Percentiles rank a stretch among this genome's conserved stretches.
phyloP scores from a whole-genome alignment of 2,329 filamentous ascomycete species.

The Septoria petroselini region DNA sequence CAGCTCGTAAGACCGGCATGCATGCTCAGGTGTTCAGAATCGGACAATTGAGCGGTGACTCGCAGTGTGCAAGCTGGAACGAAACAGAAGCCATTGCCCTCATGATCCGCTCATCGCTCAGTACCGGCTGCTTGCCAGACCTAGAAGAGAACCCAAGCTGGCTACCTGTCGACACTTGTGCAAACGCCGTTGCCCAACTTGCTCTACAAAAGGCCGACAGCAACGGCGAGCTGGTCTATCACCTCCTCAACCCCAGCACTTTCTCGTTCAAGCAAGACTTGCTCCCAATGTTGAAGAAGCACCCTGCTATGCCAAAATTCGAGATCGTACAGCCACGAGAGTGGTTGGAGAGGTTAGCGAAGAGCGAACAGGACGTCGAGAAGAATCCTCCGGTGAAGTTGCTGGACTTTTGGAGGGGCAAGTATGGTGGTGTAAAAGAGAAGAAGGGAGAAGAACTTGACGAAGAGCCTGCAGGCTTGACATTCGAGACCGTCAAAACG shows the following conservation, averaged over 20 bases:
- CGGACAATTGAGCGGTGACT: slow-evolving; percentile 34
- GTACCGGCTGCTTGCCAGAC: slow-evolving; percentile 41
- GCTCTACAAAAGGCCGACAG: background rate
- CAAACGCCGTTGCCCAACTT: slow-evolving; percentile 27
- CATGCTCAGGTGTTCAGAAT: slow-evolving; percentile 29
- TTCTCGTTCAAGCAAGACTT: slow-evolving; percentile 55
- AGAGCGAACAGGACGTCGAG: slow-evolving; percentile 42
- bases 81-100: slow-evolving; percentile 45
- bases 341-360: slow-evolving; percentile 48
- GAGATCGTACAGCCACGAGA: slow-evolving; percentile 44
- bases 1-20: slow-evolving; percentile 33
- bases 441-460: background rate
- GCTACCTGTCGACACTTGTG: slow-evolving; percentile 46
- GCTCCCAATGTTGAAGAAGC: slow-evolving; percentile 48
- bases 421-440: slow-evolving; percentile 27
- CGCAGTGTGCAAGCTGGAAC: slow-evolving; percentile 39
- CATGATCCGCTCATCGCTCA: slow-evolving; percentile 42
- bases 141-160: slow-evolving; percentile 44
- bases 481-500: slow-evolving; percentile 4
- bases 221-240: slow-evolving; percentile 27
- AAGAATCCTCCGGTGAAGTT: slow-evolving; percentile 37
- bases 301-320: slow-evolving; percentile 45
- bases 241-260: slow-evolving; percentile 45
- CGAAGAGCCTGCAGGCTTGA: slow-evolving; percentile 7
- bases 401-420: slow-evolving; percentile 34